phyloP scores from a whole-genome alignment of 371 early-diverging fungal genomes.

The Cokeromyces recurvatus region DNA sequence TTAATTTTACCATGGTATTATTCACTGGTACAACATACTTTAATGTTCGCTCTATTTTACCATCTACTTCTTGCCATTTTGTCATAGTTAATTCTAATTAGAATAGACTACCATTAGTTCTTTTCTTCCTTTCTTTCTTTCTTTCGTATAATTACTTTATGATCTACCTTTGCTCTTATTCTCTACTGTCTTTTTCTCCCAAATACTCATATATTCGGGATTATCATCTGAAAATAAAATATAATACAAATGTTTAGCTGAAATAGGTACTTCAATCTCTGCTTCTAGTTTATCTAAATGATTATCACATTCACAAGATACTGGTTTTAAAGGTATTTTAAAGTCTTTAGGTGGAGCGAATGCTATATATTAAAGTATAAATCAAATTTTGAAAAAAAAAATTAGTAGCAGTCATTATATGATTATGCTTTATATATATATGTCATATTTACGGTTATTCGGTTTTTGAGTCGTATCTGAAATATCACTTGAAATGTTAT shows the following conservation, averaged over 20 bases:
- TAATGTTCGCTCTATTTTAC: slow-evolving; percentile 35
- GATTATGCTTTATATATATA: no score
- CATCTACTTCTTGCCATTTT: slow-evolving; percentile 34
- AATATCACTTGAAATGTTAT: not conserved
- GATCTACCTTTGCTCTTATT: slow-evolving; percentile 38
- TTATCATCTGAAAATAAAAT: slow-evolving; percentile 47
- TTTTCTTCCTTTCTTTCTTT: no score
- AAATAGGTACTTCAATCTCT: slow-evolving; percentile 49
- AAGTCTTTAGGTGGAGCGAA: slow-evolving; percentile 38
- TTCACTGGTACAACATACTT: slow-evolving; percentile 51
- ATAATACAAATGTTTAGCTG: slow-evolving; percentile 60
- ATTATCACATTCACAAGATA: slow-evolving; percentile 58
- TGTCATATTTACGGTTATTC: no score
- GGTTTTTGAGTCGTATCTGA: no score
- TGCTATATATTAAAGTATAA: no score
- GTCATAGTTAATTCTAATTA: slow-evolving; percentile 43
- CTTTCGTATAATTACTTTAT: no score
- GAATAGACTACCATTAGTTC: no score
- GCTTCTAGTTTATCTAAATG: slow-evolving; percentile 63
- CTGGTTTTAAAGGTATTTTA: slow-evolving; percentile 45
- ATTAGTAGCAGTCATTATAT: no score
- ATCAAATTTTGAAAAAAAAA: no score
- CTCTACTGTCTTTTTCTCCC: slow-evolving; percentile 45
- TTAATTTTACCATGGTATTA: slow-evolving; percentile 42
- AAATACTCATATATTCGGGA: slow-evolving; percentile 23